Evolutionary conservation across 805 yeast species (phyloP).

Genomic region (Saccharomycopsis sp.): DNA sequence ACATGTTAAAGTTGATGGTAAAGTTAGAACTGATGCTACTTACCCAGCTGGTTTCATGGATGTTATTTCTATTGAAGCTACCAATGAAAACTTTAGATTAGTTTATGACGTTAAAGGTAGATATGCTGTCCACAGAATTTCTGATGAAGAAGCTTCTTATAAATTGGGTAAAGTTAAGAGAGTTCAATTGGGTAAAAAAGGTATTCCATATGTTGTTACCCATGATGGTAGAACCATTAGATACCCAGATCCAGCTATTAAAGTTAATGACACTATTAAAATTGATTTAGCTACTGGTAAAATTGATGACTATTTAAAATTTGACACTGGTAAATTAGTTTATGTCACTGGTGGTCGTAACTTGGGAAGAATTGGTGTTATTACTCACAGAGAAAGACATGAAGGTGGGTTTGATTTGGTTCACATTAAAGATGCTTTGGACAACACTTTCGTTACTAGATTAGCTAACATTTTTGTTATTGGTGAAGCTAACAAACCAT

Average conservation of each 20-base stretch:
- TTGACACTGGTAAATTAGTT: slow-evolving; percentile 87
- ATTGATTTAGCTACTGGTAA: slow-evolving; percentile 94
- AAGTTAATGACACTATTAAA: slow-evolving; percentile 96
- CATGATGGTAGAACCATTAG: slow-evolving; percentile 99
- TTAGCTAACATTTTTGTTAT: slow-evolving; percentile 86
- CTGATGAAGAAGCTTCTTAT: slow-evolving; percentile 97
- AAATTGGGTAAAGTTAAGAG: slow-evolving; percentile 97
- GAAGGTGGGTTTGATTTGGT: slow-evolving; percentile 98
- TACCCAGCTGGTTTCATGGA: slow-evolving; percentile 99
- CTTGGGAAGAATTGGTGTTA: slow-evolving; percentile 97
- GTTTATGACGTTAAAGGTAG: slow-evolving; percentile 98
- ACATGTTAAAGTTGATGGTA: slow-evolving; percentile 97
- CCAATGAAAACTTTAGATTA: slow-evolving; percentile 99
- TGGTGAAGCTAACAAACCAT: slow-evolving; percentile 94
- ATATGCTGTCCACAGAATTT: slow-evolving; percentile 98
- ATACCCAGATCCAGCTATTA: slow-evolving; percentile 97
- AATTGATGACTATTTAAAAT: slow-evolving; percentile 80
- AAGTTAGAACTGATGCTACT: slow-evolving; percentile 98
- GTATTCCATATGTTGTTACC: slow-evolving; percentile 96
- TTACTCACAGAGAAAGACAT: slow-evolving; percentile 94
- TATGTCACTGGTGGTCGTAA: slow-evolving; percentile 98
- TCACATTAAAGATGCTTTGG: slow-evolving; percentile 91
- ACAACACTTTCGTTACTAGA: slow-evolving; percentile 94
- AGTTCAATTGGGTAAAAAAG: slow-evolving; percentile 97
- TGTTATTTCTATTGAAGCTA: slow-evolving; percentile 93